Conservation (phyloP, 169 alveolate genomes). For the Babesia sp. region DNA sequence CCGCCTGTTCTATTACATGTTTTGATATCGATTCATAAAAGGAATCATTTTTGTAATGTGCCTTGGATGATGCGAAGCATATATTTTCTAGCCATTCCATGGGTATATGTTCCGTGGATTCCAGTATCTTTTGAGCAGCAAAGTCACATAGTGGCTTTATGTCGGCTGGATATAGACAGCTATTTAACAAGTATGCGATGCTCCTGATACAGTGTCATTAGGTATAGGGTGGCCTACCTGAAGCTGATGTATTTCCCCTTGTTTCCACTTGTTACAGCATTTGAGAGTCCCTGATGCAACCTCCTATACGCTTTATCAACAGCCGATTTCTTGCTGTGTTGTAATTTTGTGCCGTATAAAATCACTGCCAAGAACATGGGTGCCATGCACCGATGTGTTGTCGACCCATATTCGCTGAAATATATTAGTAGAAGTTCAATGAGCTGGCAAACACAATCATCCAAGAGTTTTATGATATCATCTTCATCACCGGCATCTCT, state of each 20-base stretch:
- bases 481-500: neutral
- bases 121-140: slow-evolving; percentile 20
- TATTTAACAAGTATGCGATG: slow-evolving; percentile 22
- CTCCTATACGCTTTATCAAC: slow-evolving; percentile 3
- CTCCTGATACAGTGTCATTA: slow-evolving; percentile 4
- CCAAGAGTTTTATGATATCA: neutral
- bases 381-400: slow-evolving; percentile 25
- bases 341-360: slow-evolving; percentile 55
- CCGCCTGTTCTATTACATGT: slow-evolving; percentile 2
- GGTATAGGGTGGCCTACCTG: slow-evolving; percentile 30
- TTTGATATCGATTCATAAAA: slow-evolving; percentile 30
- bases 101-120: slow-evolving; percentile 15
- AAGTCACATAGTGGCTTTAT: slow-evolving; percentile 3
- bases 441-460: slow-evolving; percentile 21
- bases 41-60: slow-evolving; percentile 10
- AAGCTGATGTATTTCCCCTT: slow-evolving; percentile 8
- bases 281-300: slow-evolving; percentile 5
- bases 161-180: slow-evolving; percentile 11
- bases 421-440: slow-evolving; percentile 25
- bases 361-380: slow-evolving; percentile 51
- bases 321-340: neutral
- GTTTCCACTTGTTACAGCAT: neutral
- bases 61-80: slow-evolving; percentile 37
- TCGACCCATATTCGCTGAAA: neutral
- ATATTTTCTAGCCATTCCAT: slow-evolving; percentile 60